Percentiles rank a stretch among this genome's conserved stretches.
These are phyloP conservation scores for Periconia macrospinosa DNA, from an alignment of 2,329 filamentous ascomycete genomes.

Conservation along the genomic window DNA sequence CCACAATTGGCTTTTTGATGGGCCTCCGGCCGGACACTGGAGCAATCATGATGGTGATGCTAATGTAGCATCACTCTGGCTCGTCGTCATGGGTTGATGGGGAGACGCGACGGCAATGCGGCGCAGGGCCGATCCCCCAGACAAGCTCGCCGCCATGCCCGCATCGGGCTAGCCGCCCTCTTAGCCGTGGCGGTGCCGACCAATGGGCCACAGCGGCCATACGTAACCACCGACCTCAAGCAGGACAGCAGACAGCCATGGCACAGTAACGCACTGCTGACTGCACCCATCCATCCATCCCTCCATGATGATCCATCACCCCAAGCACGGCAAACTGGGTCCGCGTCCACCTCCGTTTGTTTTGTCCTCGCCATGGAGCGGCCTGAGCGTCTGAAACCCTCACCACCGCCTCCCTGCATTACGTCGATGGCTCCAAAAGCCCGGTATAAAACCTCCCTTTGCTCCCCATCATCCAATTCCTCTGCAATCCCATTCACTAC, in stretches of 20 bases:
- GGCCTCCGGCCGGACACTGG: background rate
- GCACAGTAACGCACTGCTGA: background rate
- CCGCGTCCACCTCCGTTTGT: constrained; percentile 8
- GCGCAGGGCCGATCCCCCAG: constrained; percentile 8
- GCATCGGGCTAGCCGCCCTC: background rate
- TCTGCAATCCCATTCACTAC: background rate
- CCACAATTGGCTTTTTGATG: too few species aligned
- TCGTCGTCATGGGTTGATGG: constrained; percentile 6
- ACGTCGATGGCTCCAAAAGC: constrained; percentile 2
- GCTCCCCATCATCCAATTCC: background rate
- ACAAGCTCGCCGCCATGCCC: constrained; percentile 2
- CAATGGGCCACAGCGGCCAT: background rate
- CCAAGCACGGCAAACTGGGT: background rate
- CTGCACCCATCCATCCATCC: too few species aligned
- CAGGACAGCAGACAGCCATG: constrained; percentile 9
- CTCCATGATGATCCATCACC: too few species aligned
- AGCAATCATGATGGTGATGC: constrained; percentile 1
- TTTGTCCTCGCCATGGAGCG: constrained; percentile 1
- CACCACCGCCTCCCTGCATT: constrained; percentile 1
- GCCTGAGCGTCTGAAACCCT: background rate
- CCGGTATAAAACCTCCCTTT: constrained; percentile 6
- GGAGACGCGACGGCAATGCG: constrained; percentile 1
- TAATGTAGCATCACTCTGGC: background rate
- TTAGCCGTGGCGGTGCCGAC: too few species aligned
- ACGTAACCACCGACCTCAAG: constrained; percentile 16